phyloP scores from a whole-genome alignment of 163 green algal species.

The Chlamydomonas reinhardtii region DNA sequence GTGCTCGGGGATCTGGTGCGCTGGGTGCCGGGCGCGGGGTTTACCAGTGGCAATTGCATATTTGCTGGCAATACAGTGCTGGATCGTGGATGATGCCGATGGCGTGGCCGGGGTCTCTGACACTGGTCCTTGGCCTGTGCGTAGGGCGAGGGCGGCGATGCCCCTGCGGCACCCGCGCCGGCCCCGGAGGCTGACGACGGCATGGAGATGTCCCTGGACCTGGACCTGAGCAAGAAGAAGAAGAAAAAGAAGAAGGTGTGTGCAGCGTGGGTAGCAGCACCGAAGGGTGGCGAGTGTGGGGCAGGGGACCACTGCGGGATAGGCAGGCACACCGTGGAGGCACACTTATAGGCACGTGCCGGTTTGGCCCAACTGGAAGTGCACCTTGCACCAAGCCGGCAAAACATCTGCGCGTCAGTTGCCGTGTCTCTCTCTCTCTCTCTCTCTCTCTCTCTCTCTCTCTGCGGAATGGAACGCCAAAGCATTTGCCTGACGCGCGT shows the following conservation, averaged over 20 bases:
- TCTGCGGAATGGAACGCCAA: too few species aligned
- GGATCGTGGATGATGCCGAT: too few species aligned
- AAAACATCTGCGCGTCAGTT: not conserved
- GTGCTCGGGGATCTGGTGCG: slow-evolving; percentile 36
- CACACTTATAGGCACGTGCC: too few species aligned
- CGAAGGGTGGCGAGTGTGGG: not conserved
- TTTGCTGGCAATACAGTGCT: not conserved
- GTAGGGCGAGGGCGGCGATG: slow-evolving; percentile 46
- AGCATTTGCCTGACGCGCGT: too few species aligned
- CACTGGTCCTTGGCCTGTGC: not conserved
- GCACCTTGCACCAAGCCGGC: too few species aligned
- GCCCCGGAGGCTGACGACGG: slow-evolving; percentile 13
- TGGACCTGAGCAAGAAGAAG: slow-evolving; percentile 52
- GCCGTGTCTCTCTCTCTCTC: too few species aligned
- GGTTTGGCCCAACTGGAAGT: not conserved
- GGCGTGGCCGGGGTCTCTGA: too few species aligned
- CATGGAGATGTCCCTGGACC: slow-evolving; percentile 43
- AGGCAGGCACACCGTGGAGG: too few species aligned
- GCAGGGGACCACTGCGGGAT: too few species aligned
- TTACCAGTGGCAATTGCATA: not conserved
- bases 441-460: too few species aligned
- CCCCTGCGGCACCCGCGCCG: not conserved
- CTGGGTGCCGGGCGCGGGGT: not conserved
- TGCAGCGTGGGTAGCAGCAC: not conserved
- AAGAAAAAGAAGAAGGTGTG: slow-evolving; percentile 61